phyloP scores from a whole-genome alignment of 768 basidiomycete genomes.

The Boletus tomentosulus region DNA sequence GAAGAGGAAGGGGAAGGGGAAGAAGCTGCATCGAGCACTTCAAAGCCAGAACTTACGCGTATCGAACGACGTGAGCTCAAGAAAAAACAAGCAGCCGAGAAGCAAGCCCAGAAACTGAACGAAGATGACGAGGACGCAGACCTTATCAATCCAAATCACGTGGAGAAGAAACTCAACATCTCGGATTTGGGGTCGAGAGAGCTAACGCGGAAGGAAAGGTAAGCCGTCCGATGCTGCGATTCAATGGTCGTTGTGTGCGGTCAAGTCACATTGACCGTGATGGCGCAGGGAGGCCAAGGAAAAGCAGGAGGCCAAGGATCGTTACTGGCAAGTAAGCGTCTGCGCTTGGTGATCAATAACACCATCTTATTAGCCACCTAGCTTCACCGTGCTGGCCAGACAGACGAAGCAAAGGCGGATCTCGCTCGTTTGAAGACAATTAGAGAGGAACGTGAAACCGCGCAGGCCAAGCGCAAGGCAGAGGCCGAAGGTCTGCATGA shows the following conservation, averaged over 20 bases:
- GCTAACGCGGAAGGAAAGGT: constrained; percentile 66
- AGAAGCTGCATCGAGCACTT: constrained; percentile 31
- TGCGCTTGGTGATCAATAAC: background rate
- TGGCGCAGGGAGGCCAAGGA: constrained; percentile 78
- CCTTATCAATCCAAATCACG: constrained; percentile 75
- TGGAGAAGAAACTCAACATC: constrained; percentile 70
- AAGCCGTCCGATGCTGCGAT: constrained; percentile 6
- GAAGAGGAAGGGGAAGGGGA: constrained; percentile 41
- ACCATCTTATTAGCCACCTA: constrained; percentile 22
- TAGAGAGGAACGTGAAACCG: constrained; percentile 81
- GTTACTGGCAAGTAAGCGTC: constrained; percentile 73
- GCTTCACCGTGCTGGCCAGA: constrained; percentile 81
- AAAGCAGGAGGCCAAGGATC: constrained; percentile 83
- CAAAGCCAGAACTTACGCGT: constrained; percentile 59
- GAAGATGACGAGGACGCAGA: constrained; percentile 64
- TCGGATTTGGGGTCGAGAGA: constrained; percentile 67
- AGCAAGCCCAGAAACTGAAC: constrained; percentile 39
- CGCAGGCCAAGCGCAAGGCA: constrained; percentile 82
- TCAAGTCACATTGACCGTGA: background rate
- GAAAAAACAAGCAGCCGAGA: constrained; percentile 64
- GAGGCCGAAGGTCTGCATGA: constrained; percentile 70
- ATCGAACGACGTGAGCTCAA: constrained; percentile 75
- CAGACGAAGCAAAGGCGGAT: constrained; percentile 85
- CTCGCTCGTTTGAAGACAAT: constrained; percentile 84
- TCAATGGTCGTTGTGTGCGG: background rate